Conservation (phyloP, 2,329 filamentous ascomycete genomes). For the Pseudopyrenochaeta lycopersici region DNA sequence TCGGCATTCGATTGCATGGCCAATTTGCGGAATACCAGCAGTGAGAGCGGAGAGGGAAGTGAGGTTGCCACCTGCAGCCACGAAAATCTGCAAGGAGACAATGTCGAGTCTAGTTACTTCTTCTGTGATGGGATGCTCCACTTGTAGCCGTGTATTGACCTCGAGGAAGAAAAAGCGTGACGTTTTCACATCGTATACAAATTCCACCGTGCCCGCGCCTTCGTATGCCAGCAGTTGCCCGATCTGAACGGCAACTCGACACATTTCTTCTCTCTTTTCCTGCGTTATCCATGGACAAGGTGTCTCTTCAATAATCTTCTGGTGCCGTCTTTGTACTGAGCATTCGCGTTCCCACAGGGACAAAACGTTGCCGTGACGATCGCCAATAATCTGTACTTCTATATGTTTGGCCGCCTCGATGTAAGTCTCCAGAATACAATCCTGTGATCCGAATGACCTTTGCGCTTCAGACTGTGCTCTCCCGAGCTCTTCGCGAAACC, state of each 20-base stretch:
- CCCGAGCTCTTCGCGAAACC: conserved; percentile 56
- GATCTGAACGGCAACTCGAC: conserved; percentile 74
- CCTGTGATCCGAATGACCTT: conserved; percentile 55
- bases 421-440: conserved; percentile 60
- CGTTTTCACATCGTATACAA: conserved; percentile 84
- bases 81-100: conserved; percentile 5
- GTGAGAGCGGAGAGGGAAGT: conserved; percentile 28
- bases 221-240: conserved; percentile 71
- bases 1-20: conserved; percentile 57
- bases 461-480: conserved; percentile 62
- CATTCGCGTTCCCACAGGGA: conserved; percentile 90
- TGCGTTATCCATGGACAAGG: conserved; percentile 72
- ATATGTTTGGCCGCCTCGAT: conserved; percentile 71
- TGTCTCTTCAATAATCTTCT: conserved; percentile 91
- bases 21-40: conserved; percentile 32
- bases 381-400: conserved; percentile 90
- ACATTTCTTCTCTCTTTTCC: conserved; percentile 68
- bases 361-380: conserved; percentile 79
- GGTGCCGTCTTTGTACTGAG: conserved; percentile 84
- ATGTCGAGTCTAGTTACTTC: conserved; percentile 2
- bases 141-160: conserved; percentile 68
- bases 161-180: conserved; percentile 77
- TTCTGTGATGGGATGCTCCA: conserved; percentile 68
- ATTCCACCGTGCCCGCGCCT: conserved; percentile 91
- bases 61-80: conserved; percentile 13